phyloP scores from a whole-genome alignment of 371 early-diverging fungal species.

The Zancudomyces culisetae region DNA sequence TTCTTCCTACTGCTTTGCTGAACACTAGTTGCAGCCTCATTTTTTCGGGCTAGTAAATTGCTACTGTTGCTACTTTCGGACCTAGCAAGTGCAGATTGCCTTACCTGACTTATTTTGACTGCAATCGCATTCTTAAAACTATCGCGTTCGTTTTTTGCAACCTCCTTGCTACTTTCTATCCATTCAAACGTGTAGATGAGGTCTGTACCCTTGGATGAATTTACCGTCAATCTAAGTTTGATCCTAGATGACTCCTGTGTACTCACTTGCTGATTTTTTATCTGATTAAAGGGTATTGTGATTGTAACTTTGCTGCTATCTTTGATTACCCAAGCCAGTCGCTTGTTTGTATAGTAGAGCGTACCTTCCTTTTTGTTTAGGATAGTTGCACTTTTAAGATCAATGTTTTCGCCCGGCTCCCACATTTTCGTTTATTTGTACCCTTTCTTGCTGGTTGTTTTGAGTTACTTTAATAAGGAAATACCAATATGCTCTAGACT shows the following conservation, averaged over 20 bases:
- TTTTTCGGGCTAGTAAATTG: not conserved
- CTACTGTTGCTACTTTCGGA: not conserved
- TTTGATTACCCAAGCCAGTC: constrained; percentile 12
- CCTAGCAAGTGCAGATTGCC: not conserved
- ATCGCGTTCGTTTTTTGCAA: not conserved
- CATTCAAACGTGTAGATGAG: not conserved
- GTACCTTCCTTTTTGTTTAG: constrained; percentile 11
- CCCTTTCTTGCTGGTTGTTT: no score
- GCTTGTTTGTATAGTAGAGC: constrained; percentile 16
- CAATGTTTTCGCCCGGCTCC: not conserved
- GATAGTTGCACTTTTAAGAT: not conserved
- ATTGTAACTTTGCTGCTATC: not conserved
- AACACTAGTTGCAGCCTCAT: not conserved
- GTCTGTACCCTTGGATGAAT: not conserved
- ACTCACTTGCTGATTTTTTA: not conserved
- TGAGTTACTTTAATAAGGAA: no score
- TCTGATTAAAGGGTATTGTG: not conserved
- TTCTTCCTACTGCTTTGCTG: not conserved
- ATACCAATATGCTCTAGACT: no score
- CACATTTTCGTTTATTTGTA: no score
- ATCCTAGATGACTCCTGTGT: not conserved
- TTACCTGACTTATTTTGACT: not conserved
- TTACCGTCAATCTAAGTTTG: not conserved
- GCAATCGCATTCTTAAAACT: not conserved
- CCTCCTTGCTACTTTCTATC: not conserved